These are phyloP conservation scores for Magnolia sinica DNA, from an alignment of 164 flowering plant genomes.

Conservation along the genomic window DNA sequence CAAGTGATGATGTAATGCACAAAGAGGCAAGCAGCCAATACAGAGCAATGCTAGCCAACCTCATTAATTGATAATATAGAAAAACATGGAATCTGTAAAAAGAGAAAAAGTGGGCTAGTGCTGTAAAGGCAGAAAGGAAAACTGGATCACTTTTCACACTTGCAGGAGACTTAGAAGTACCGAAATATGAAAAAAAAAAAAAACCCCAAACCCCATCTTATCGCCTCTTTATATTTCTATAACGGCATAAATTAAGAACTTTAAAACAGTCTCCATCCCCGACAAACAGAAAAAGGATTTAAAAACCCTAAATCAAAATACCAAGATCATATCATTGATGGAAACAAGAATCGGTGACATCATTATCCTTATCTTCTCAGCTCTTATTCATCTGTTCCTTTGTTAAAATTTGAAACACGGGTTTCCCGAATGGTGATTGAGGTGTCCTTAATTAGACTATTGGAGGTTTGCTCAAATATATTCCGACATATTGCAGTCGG, in stretches of 20 bases:
- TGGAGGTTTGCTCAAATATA: too few species aligned
- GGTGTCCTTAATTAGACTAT: too few species aligned
- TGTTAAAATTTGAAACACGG: not conserved
- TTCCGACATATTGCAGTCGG: too few species aligned
- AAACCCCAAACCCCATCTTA: not conserved
- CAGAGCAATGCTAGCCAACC: not conserved
- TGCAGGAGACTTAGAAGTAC: not conserved
- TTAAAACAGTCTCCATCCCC: not conserved
- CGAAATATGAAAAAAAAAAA: not conserved
- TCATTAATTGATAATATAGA: not conserved
- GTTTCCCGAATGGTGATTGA: not conserved
- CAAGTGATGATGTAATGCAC: not conserved
- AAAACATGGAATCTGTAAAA: not conserved
- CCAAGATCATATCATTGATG: not conserved
- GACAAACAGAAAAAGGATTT: not conserved
- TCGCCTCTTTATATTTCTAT: not conserved
- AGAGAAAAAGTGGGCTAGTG: not conserved
- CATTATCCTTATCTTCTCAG: not conserved
- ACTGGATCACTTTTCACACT: slow-evolving; percentile 3
- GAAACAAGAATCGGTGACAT: not conserved
- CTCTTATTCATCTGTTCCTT: not conserved
- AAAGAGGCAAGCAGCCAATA: not conserved
- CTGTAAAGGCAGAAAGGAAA: not conserved
- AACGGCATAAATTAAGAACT: not conserved
- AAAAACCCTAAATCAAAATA: not conserved